Base-by-base conservation (phyloP, 768 basidiomycete genomes). In the Boletus sp. region DNA sequence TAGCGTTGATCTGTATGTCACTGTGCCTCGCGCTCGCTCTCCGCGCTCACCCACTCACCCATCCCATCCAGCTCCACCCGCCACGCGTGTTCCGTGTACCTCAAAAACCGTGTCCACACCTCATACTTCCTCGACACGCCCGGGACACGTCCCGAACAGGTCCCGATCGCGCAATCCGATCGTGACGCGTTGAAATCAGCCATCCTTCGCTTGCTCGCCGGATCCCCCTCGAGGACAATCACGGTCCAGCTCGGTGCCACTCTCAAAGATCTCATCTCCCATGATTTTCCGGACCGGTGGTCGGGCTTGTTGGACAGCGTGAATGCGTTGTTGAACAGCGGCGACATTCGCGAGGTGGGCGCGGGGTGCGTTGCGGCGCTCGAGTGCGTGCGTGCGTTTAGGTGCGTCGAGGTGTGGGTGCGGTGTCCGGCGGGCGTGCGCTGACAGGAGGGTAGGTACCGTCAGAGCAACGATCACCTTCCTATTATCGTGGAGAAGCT, bases 91-190 rank as follows among this genome's bases (percentile, higher is more conserved):
- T 81, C 88, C 14, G 90, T 96, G 20, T 96, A 88, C 82, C 79
- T 95, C 65, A 96, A 96, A 75, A 96, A 96, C 71, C 88, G 94
- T 65, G 84, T 95, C 57, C 80, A 83, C 54, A 77, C 79, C 6
- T 80, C 80, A 18, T 95, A 93, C 68, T 70, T 78, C 59, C 64
- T 83, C 64, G 83, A 85, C 56, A 48, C 52, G 44, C 51, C 60
- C 35, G 55, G 54, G 32, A 70, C 79, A 50, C 82, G 84, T 32
- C 77, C 86, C 0, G 89, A 92, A 67, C 82, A 82, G 46, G 73
- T 72, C 32, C 77, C 83, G 52, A 87, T 95, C 70, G 75, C 82
- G 3, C 66, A 72, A 32, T 80, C 86, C 2, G 94, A 94, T 73
- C 84, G 87, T 52, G 82, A 82, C 55, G 83, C 86, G n/a, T 78